Evolutionary conservation across 257 asterid genomes (phyloP).

Genomic region (Solanum bukasovii): DNA sequence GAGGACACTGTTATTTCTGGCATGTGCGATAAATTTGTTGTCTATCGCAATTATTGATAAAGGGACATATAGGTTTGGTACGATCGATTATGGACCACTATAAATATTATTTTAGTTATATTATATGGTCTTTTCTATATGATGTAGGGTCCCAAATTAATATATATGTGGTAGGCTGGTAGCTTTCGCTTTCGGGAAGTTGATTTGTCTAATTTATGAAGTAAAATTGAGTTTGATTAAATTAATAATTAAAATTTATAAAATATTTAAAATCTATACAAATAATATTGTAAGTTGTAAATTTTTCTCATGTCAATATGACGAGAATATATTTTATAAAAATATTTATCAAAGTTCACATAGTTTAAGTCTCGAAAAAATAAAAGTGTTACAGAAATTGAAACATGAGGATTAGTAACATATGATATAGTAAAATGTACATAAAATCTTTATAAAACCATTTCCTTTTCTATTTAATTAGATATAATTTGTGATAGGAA

Average conservation of each 20-base stretch:
- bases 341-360: too few species aligned
- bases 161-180: neutral
- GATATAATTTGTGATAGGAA: neutral
- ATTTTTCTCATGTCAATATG: too few species aligned
- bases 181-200: neutral
- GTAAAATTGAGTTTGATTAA: neutral
- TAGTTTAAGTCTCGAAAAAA: too few species aligned
- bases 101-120: neutral
- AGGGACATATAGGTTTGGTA: too few species aligned
- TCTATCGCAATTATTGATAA: neutral
- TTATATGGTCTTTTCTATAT: neutral
- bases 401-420: too few species aligned
- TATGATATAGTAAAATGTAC: neutral
- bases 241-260: too few species aligned
- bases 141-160: neutral
- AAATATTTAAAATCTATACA: too few species aligned
- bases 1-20: neutral
- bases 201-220: neutral
- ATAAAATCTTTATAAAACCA: neutral
- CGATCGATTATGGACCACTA: neutral
- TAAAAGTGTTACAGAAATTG: too few species aligned
- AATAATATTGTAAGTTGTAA: too few species aligned
- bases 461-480: neutral
- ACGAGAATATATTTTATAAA: too few species aligned
- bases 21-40: neutral